Evolutionary conservation across 371 early-diverging fungal species (phyloP), one percentile per base, ranked within the genome.

Genomic region (Sporodiniella umbellata): DNA sequence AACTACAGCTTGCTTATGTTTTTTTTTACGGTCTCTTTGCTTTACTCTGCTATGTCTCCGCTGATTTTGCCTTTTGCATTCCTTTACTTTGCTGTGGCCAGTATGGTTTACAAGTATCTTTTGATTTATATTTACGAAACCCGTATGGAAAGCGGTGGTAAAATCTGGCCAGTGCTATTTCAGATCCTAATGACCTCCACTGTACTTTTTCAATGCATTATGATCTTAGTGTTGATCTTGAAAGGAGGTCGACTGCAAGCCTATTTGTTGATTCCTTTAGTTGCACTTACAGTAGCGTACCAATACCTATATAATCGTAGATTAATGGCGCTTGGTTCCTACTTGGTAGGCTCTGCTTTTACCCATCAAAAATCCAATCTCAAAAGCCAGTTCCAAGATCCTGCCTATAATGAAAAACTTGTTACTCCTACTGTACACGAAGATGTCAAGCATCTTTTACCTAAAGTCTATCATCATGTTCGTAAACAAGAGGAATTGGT

Each of bases 1-100:
- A 71, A 75, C 51, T 91, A 92, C 68, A 86, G 87, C 33, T 56
- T 79, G 14, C 64, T 89, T 17, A 55, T 88, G 54, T 89, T 89
- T 68, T 75, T 90, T 23, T 85, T 89, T 46, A 89, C 90, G 1
- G 78, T 91, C 52, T 83, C 88, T 4, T 59, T 93, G 54, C 65
- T 89, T 2, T 93, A 90, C 58, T 79, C 81, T 21, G 81, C 84
- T 23, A 83, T 90, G 53, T 83, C 92, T 8, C 94, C 94, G 0
- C 62, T 93, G 17, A 78, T 86, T 11, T 66, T 88, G n/a, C 77
- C 87, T 5, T 89, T 92, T 68, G 86, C 87, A 0, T 60, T 79
- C 10, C 35, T 88, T 4, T 87, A 83, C 61, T 92, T 90, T 60
- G 59, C 64, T 2, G 65, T 90, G 21, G 87, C 83, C 2, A 73